phyloP scores from a whole-genome alignment of 768 basidiomycete species.

The Amylocystis lapponica region DNA sequence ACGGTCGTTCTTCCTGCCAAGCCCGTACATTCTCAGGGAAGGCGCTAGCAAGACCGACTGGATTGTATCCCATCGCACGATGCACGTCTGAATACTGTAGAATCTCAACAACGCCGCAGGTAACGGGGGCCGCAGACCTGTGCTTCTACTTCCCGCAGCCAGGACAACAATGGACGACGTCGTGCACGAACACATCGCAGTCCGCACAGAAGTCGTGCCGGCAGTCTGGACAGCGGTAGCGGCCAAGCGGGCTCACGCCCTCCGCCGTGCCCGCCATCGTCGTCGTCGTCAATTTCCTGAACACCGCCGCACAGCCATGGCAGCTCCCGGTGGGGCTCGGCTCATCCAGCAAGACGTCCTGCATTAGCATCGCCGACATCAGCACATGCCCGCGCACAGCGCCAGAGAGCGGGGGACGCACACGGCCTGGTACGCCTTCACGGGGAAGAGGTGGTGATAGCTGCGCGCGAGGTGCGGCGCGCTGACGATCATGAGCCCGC shows the following conservation, averaged over 20 bases:
- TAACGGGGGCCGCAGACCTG: no score
- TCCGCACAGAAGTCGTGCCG: conserved; percentile 85
- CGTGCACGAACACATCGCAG: conserved; percentile 95
- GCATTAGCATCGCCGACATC: conserved; percentile 7
- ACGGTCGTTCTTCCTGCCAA: no score
- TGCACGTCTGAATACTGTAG: no score
- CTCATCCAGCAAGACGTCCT: conserved; percentile 38
- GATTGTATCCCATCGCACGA: no score
- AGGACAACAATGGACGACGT: conserved; percentile 92
- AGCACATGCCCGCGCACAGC: conserved; percentile 1
- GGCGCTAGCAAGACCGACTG: neutral
- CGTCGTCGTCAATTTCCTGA: conserved; percentile 41
- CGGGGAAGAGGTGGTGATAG: conserved; percentile 94
- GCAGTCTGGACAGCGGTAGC: conserved; percentile 90
- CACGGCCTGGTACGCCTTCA: conserved; percentile 79
- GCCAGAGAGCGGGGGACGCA: conserved; percentile 44
- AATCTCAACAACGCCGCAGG: no score
- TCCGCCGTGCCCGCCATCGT: conserved; percentile 36
- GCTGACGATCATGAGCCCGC: conserved; percentile 96
- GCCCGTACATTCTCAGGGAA: neutral
- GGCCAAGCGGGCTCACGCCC: conserved; percentile 77
- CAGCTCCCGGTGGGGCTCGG: conserved; percentile 41
- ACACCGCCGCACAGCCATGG: conserved; percentile 73
- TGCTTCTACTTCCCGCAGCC: conserved; percentile 59
- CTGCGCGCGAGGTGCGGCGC: conserved; percentile 96